Conservation (phyloP, 192 early-diverging fungal species). For the Podila epigama region DNA sequence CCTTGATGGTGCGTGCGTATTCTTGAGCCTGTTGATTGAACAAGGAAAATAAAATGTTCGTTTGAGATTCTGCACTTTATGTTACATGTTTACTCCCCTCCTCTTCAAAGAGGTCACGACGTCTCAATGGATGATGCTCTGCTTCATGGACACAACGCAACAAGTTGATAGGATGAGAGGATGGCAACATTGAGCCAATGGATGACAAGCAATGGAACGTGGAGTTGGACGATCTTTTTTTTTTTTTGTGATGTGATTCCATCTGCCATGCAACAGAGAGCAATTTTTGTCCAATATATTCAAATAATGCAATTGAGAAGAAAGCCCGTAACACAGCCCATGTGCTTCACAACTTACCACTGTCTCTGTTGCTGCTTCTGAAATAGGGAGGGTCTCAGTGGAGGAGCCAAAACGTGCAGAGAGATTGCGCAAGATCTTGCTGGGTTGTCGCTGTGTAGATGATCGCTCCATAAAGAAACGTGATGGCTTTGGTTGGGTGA, state of each 20-base stretch:
- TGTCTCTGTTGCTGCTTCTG: background rate
- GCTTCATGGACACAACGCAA: too few species aligned
- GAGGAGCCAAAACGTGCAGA: background rate
- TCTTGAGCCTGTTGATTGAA: conserved; percentile 29
- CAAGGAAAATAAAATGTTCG: background rate
- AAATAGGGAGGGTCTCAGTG: background rate
- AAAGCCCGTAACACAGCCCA: background rate
- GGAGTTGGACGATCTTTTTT: background rate
- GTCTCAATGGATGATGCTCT: too few species aligned
- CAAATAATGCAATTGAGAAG: background rate
- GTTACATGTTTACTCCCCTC: too few species aligned
- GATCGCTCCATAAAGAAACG: background rate
- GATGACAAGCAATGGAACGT: too few species aligned
- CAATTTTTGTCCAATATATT: background rate
- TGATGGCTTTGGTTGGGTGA: background rate
- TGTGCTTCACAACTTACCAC: background rate
- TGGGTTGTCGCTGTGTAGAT: background rate
- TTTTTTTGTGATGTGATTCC: background rate
- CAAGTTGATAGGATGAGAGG: too few species aligned
- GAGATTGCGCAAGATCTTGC: background rate
- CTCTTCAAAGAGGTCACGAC: too few species aligned
- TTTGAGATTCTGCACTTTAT: too few species aligned
- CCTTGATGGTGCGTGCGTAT: conserved; percentile 44
- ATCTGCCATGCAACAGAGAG: too few species aligned
- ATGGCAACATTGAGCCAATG: too few species aligned